These are phyloP conservation scores for Prunus dulcis DNA, from an alignment of 306 rosid species.

Conservation along the genomic window DNA sequence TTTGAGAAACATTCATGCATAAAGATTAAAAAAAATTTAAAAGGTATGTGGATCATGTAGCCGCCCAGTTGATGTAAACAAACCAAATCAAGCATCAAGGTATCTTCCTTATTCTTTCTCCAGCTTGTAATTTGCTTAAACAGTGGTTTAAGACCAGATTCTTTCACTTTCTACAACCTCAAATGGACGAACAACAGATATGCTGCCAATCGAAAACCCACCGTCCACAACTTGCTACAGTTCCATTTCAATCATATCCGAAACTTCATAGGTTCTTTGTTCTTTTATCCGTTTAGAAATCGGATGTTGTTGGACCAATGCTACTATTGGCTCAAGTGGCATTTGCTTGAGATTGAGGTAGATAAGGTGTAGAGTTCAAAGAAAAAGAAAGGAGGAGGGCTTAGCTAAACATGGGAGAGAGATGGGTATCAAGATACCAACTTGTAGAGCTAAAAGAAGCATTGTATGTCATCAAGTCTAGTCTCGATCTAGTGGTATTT, in stretches of 20 bases:
- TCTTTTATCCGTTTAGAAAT: background rate
- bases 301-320: background rate
- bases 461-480: background rate
- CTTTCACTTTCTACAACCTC: constrained; percentile 1
- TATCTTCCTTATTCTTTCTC: constrained; percentile 5
- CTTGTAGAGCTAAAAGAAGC: background rate
- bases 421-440: background rate
- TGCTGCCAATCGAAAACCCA: background rate
- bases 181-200: background rate
- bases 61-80: constrained; percentile 7
- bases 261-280: background rate
- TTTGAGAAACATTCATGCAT: background rate
- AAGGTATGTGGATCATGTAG: background rate
- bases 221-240: background rate
- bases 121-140: constrained; percentile 10
- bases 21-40: background rate
- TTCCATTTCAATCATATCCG: background rate
- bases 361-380: background rate
- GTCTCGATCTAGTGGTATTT: too few species aligned
- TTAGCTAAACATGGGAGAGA: background rate
- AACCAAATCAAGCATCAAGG: background rate
- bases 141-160: constrained; percentile 13
- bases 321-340: background rate
- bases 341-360: background rate
- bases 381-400: background rate